Evolutionary conservation across 1,284 basidiomycete species (phyloP).

Genomic region (Malassezia sp.): DNA sequence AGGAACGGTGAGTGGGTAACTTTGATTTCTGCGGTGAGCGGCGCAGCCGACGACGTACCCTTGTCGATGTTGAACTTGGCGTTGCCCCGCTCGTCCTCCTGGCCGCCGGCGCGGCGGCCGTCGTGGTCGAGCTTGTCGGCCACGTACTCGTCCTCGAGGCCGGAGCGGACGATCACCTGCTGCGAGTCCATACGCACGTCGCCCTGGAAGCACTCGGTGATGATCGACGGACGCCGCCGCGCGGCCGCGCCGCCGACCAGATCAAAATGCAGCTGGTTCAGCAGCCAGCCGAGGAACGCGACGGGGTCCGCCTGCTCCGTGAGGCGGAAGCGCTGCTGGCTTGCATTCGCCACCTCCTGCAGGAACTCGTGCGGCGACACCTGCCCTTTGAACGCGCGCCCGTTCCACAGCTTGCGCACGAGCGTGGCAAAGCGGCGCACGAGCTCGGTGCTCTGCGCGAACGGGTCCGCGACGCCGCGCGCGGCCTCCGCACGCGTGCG

Average conservation of each 20-base stretch:
- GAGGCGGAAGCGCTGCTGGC: conserved; percentile 75
- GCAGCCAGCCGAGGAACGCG: conserved; percentile 88
- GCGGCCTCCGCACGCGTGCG: neutral
- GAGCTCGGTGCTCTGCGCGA: conserved; percentile 55
- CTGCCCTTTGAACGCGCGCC: conserved; percentile 68
- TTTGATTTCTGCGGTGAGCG: conserved; percentile 60
- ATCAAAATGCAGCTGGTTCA: conserved; percentile 85
- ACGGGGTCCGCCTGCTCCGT: conserved; percentile 90
- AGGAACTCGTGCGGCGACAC: conserved; percentile 95
- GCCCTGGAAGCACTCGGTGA: conserved; percentile 88
- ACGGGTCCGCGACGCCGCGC: neutral
- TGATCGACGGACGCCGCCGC: conserved; percentile 51
- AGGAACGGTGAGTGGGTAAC: conserved; percentile 78
- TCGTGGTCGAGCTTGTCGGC: conserved; percentile 24
- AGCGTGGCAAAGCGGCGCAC: conserved; percentile 65
- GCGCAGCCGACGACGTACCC: neutral
- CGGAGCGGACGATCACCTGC: conserved; percentile 57
- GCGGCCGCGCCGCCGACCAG: conserved; percentile 56
- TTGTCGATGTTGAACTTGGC: conserved; percentile 32
- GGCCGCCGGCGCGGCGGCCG: conserved; percentile 26
- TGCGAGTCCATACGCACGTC: conserved; percentile 85
- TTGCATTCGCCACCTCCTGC: conserved; percentile 83
- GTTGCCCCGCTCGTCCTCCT: conserved; percentile 28
- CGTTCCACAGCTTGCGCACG: conserved; percentile 86
- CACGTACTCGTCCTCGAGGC: conserved; percentile 19